A percentile compares a stretch with the other conserved stretches of the same genome.
Conservation (phyloP, 495 filamentous ascomycete species). For the Cladorrhinum samala region DNA sequence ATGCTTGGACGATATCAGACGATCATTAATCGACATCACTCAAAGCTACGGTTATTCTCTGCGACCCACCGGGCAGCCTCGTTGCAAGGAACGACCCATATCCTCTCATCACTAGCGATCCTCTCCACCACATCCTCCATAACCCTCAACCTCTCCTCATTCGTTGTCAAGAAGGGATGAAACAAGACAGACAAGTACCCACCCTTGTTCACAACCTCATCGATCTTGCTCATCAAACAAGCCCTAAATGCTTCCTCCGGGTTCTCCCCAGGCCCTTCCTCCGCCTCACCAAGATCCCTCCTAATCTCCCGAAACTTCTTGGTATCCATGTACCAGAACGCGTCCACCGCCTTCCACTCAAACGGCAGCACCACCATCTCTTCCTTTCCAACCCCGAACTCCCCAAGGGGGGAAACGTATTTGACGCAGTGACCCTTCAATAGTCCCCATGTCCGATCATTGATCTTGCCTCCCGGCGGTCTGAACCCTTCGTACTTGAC, state of each 20-base stretch:
- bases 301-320: slow-evolving; percentile 20
- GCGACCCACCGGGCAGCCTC: slow-evolving; percentile 22
- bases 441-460: slow-evolving; percentile 19
- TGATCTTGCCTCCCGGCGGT: slow-evolving; percentile 26
- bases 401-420: slow-evolving; percentile 25
- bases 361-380: slow-evolving; percentile 29
- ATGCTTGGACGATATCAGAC: no score
- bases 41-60: no score
- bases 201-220: slow-evolving; percentile 10
- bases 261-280: slow-evolving; percentile 10
- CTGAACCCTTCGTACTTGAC: slow-evolving; percentile 27
- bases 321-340: slow-evolving; percentile 31
- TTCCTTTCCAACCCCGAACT: slow-evolving; percentile 15
- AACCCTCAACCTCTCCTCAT: slow-evolving; percentile 22
- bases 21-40: no score
- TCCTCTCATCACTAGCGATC: slow-evolving; percentile 14
- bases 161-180: slow-evolving; percentile 27
- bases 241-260: slow-evolving; percentile 10
- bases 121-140: slow-evolving; percentile 20
- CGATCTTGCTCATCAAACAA: slow-evolving; percentile 21
- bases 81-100: slow-evolving; percentile 26
- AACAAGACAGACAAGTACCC: slow-evolving; percentile 29
- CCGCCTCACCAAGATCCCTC: slow-evolving; percentile 12
- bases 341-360: slow-evolving; percentile 30
- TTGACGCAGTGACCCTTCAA: slow-evolving; percentile 7